These are phyloP conservation scores for Combretum micranthum DNA, from an alignment of 345 rosid species.

Conservation along the genomic window DNA sequence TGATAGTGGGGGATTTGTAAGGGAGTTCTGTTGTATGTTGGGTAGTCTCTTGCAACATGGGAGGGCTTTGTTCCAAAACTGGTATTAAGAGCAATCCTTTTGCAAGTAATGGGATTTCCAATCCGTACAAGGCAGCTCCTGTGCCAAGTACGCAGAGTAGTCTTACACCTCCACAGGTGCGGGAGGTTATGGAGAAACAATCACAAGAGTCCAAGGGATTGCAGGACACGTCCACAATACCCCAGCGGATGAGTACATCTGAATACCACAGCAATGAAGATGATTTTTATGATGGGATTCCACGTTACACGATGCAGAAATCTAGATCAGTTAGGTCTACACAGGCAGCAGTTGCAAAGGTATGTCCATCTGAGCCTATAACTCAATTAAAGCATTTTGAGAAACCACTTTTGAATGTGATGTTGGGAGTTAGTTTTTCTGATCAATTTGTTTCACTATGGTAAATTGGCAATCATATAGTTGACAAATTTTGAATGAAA, in stretches of 20 bases:
- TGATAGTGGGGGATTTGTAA: not conserved
- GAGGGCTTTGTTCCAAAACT: conserved; percentile 45
- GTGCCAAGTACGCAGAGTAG: conserved; percentile 8
- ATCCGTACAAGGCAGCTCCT: conserved; percentile 24
- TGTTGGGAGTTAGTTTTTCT: too few species aligned
- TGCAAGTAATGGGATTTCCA: conserved; percentile 29
- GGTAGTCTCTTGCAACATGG: conserved; percentile 21
- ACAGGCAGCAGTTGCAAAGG: conserved; percentile 58
- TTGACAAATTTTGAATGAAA: too few species aligned
- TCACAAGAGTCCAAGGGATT: conserved; percentile 26
- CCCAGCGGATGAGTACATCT: conserved; percentile 14
- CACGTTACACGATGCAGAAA: conserved; percentile 34
- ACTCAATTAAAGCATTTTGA: not conserved
- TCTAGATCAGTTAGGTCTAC: conserved; percentile 42
- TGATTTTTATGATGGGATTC: conserved; percentile 70
- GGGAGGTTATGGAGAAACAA: conserved; percentile 14
- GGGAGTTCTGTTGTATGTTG: not conserved
- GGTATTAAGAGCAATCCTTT: conserved; percentile 17
- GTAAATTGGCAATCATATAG: too few species aligned
- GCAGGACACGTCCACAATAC: conserved; percentile 5
- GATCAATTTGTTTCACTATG: too few species aligned
- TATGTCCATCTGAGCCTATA: conserved; percentile 5
- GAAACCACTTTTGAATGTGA: too few species aligned
- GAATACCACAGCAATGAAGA: conserved; percentile 13
- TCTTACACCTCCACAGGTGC: conserved; percentile 14